These are phyloP conservation scores for Diplodia seriata DNA, from an alignment of 2,329 filamentous ascomycete species.

Conservation along the genomic window DNA sequence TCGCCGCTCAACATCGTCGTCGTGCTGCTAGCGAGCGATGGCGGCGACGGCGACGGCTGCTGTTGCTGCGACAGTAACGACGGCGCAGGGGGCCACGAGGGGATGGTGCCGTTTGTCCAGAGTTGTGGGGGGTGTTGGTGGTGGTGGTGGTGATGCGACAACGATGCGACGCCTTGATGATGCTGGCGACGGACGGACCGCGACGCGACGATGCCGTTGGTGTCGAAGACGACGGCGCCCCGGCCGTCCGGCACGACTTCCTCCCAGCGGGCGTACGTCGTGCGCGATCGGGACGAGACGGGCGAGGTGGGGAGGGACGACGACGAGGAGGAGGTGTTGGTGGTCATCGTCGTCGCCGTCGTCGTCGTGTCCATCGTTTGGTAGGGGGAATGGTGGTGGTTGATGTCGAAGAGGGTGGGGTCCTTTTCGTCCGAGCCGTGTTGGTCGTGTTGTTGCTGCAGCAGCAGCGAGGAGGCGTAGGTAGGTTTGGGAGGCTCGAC, in stretches of 20 bases:
- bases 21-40: too few relatives aligned
- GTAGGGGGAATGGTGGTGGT: not conserved
- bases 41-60: too few relatives aligned
- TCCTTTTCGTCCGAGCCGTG: conserved; percentile 10
- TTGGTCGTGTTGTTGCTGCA: not conserved
- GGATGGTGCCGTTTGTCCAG: not conserved
- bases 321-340: not conserved
- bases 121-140: not conserved
- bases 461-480: not conserved
- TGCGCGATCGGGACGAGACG: not conserved
- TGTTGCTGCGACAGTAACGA: too few relatives aligned
- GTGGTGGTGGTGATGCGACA: not conserved
- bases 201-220: not conserved
- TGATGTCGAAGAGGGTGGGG: not conserved
- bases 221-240: conserved; percentile 18
- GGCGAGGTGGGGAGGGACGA: conserved; percentile 1
- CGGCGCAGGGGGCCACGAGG: not conserved
- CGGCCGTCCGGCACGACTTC: conserved; percentile 27
- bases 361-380: not conserved
- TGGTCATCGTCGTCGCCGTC: not conserved
- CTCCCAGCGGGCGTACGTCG: conserved; percentile 26
- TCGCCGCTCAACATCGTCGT: too few relatives aligned
- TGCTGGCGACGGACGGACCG: too few relatives aligned
- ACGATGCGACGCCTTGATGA: not conserved
- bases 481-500: not conserved